Conservation (phyloP, 2,329 filamentous ascomycete genomes). For the Penicillium sp. region DNA sequence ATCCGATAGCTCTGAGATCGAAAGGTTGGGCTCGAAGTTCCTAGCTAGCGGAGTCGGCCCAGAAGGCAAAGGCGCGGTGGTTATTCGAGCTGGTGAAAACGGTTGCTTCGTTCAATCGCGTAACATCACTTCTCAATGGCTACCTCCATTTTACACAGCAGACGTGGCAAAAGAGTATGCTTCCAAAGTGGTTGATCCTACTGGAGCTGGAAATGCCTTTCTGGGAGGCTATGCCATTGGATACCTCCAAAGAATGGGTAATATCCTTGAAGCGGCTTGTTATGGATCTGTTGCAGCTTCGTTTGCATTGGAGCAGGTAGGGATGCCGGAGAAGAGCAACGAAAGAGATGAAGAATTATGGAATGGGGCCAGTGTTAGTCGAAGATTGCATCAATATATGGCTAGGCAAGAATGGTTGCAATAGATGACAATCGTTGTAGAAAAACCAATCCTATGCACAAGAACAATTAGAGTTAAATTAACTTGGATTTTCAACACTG, state of each 20-base stretch:
- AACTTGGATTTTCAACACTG: neutral
- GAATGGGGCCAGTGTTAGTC: conserved; percentile 15
- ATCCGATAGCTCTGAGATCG: conserved; percentile 9
- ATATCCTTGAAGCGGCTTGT: conserved; percentile 27
- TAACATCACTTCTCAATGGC: conserved; percentile 18
- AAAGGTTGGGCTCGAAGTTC: conserved; percentile 9
- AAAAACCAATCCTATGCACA: neutral
- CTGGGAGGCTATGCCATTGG: conserved; percentile 34
- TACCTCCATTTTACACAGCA: conserved; percentile 29
- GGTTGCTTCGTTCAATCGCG: conserved; percentile 28
- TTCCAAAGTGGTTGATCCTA: conserved; percentile 33
- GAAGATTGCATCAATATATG: conserved; percentile 21
- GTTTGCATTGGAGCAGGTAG: conserved; percentile 34
- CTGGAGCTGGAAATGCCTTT: conserved; percentile 40
- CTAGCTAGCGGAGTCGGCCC: conserved; percentile 17
- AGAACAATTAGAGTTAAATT: too few species aligned
- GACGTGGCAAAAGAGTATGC: neutral
- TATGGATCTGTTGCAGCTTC: conserved; percentile 36
- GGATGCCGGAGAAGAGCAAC: conserved; percentile 19
- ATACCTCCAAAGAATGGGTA: conserved; percentile 19
- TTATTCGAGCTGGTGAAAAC: conserved; percentile 33
- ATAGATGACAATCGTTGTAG: neutral
- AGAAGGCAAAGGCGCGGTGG: conserved; percentile 17
- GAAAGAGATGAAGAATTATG: conserved; percentile 16
- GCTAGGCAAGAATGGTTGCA: neutral